These are phyloP conservation scores for Syzygium aromaticum DNA, from an alignment of 345 rosid species.

Conservation along the genomic window DNA sequence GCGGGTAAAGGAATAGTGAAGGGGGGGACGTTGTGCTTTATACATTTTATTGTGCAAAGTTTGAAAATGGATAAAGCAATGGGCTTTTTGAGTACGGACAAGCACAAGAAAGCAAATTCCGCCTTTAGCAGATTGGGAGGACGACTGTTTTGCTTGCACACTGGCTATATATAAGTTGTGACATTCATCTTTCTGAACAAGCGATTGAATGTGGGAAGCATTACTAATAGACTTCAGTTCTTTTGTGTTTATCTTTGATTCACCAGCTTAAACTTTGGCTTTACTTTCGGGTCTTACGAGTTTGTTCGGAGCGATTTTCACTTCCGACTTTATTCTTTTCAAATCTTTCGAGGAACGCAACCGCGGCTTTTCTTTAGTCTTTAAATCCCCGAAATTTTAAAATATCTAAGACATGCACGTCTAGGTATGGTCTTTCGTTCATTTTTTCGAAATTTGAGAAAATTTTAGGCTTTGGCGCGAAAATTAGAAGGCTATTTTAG, in stretches of 20 bases:
- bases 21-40: accelerated
- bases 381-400: accelerated
- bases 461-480: accelerated
- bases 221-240: background rate
- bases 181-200: background rate
- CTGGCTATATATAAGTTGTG: background rate
- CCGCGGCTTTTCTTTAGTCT: background rate
- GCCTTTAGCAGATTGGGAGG: background rate
- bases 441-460: background rate
- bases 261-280: background rate
- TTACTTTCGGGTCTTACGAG: background rate
- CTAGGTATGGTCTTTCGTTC: background rate
- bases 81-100: background rate
- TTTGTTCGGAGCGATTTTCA: background rate
- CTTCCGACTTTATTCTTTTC: background rate
- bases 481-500: background rate
- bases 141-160: background rate
- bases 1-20: background rate
- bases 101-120: background rate
- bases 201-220: background rate
- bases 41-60: background rate
- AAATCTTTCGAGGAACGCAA: background rate
- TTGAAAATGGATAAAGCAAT: background rate
- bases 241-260: background rate
- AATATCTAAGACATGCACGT: background rate